Evolutionary conservation across 148 eudicot species (phyloP), one percentile per base, ranked within the genome.

Genomic region (Salicornia ramosissima): DNA sequence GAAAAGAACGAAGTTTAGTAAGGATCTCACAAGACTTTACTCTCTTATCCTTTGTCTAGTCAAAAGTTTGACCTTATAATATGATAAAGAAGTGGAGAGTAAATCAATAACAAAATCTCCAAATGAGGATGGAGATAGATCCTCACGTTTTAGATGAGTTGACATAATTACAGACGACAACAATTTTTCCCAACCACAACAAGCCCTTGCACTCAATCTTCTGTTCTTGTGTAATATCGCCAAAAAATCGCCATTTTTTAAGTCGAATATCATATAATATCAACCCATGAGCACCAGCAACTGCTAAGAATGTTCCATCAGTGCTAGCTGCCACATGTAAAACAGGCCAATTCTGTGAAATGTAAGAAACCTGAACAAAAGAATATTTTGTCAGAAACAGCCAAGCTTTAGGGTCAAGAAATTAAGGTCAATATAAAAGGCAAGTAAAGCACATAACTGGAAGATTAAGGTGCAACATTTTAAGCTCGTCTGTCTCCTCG

Each of bases 141-240:
- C 42, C 97, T 87, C 80, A 92, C 97, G 74, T 80, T 81, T 87
- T 76, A 47, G 91, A 84, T 75, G 96, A 85, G 40, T 81, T 85
- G 29, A 88, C 74, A 73, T 87, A 90, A 78, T 94, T 94, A 92
- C 99, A 94, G 72, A 94, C 90, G 64, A 94, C 90, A 77, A 94
- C 89, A 78, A 94, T 87, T 80, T 94, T 94, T 70, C 92, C 99
- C 78, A 94, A 71, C 99, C 99, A 94, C 75, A 87, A 78, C 88
- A 94, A 86, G 79, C 99, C 99, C 80, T 83, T 87, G 93, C 99
- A 94, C 71, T 94, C 91, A 60, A 94, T 94, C 79, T 89, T 86
- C 55, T 90, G 99, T 74, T 94, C 99, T 71, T 94, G 99, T 47
- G 96, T 81, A 60, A 94, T 79, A 83, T 94, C 99, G 67, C 99